Percentiles rank a stretch among this genome's conserved stretches.
These are phyloP conservation scores for Mucor sp. DNA, from an alignment of 371 early-diverging fungal genomes.

Conservation along the genomic window DNA sequence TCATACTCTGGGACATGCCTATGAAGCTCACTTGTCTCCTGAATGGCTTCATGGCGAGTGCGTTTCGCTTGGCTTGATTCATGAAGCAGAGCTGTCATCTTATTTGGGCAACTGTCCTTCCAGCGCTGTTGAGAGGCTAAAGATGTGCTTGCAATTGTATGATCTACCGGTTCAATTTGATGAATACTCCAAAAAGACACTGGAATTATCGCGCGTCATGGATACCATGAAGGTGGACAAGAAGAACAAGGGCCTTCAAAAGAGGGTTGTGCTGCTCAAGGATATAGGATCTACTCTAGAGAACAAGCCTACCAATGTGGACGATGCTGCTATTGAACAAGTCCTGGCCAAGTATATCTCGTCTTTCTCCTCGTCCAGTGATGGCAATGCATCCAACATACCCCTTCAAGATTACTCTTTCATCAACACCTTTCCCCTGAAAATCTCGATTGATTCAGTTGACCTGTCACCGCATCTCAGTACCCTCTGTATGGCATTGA, in stretches of 20 bases:
- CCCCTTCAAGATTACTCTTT: background rate
- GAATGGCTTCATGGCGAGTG: constrained; percentile 93
- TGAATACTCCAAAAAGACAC: constrained; percentile 48
- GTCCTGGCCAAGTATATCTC: constrained; percentile 62
- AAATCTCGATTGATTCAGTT: background rate
- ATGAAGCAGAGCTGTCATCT: constrained; percentile 87
- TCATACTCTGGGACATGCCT: constrained; percentile 93
- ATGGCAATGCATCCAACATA: background rate
- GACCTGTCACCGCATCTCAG: background rate
- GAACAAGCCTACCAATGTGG: constrained; percentile 70
- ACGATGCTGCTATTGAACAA: constrained; percentile 73
- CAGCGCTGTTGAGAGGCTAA: constrained; percentile 75
- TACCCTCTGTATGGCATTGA: background rate
- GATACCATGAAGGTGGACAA: constrained; percentile 90
- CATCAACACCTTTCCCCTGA: background rate
- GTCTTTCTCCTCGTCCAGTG: background rate
- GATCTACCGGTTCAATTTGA: constrained; percentile 77
- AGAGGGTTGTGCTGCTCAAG: constrained; percentile 81
- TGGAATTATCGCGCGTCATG: constrained; percentile 72
- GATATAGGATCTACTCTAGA: constrained; percentile 83
- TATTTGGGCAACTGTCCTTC: constrained; percentile 74
- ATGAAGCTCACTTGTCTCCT: constrained; percentile 89
- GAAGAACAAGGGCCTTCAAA: constrained; percentile 86
- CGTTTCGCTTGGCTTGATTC: constrained; percentile 89
- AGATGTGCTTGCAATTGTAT: constrained; percentile 78